Evolutionary conservation across 2,329 filamentous ascomycete genomes (phyloP).

Genomic region (Stagonosporopsis chrysanthemi): DNA sequence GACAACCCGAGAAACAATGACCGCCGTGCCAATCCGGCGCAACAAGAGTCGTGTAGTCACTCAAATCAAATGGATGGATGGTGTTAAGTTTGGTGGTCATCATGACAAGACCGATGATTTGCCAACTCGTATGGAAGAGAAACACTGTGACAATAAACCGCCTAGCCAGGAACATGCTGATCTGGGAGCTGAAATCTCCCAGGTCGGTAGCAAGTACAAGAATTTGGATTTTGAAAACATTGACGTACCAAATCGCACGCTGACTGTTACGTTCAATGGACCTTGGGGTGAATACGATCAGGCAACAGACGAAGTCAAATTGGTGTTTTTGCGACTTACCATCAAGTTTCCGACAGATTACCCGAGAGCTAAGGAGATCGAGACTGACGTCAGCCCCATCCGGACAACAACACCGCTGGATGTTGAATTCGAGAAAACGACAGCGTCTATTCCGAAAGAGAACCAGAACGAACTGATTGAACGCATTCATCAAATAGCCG

Average conservation of each 20-base stretch:
- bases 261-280: slow-evolving; percentile 65
- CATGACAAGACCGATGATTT: slow-evolving; percentile 35
- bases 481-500: slow-evolving; percentile 63
- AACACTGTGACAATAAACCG: slow-evolving; percentile 25
- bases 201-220: slow-evolving; percentile 67
- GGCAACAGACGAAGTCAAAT: slow-evolving; percentile 43
- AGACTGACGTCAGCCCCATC: slow-evolving; percentile 32
- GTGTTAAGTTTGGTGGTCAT: slow-evolving; percentile 65
- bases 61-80: slow-evolving; percentile 70
- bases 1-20: slow-evolving; percentile 52
- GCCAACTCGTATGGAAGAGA: slow-evolving; percentile 23
- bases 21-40: slow-evolving; percentile 59
- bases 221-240: slow-evolving; percentile 67
- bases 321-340: slow-evolving; percentile 64
- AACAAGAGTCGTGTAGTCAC: slow-evolving; percentile 61
- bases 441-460: slow-evolving; percentile 60
- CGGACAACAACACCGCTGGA: slow-evolving; percentile 54
- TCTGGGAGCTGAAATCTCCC: slow-evolving; percentile 67
- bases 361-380: slow-evolving; percentile 57
- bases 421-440: slow-evolving; percentile 65
- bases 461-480: slow-evolving; percentile 57
- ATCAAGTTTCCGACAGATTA: slow-evolving; percentile 67
- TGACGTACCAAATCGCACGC: slow-evolving; percentile 61
- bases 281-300: slow-evolving; percentile 62
- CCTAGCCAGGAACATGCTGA: slow-evolving; percentile 54